Evolutionary conservation across 495 filamentous ascomycete genomes (phyloP).

Genomic region (Aspergillus cavernicola): DNA sequence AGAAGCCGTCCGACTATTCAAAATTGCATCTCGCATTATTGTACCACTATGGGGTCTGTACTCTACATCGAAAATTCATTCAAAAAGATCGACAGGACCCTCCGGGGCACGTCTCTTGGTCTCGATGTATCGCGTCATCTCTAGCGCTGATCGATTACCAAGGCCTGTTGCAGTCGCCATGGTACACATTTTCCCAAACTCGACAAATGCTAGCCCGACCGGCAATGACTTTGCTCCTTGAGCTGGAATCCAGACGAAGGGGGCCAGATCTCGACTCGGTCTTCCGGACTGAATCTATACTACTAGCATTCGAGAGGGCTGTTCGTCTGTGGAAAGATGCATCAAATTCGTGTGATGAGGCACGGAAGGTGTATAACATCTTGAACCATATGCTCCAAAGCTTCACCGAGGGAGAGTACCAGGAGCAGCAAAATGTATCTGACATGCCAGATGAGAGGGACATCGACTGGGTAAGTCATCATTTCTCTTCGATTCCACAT

Average conservation of each 20-base stretch:
- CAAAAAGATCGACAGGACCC: background rate
- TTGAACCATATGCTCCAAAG: no score
- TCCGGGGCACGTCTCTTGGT: background rate
- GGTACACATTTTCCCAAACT: slow-evolving; percentile 6
- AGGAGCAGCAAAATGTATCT: no score
- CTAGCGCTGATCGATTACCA: slow-evolving; percentile 1
- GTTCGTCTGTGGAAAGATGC: no score
- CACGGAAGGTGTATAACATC: no score
- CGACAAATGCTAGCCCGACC: slow-evolving; percentile 8
- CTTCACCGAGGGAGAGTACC: no score
- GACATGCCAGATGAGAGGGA: no score
- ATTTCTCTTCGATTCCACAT: no score
- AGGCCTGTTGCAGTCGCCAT: background rate
- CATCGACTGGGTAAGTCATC: no score
- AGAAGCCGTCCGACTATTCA: background rate
- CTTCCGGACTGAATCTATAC: no score
- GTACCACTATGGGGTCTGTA: slow-evolving; percentile 13
- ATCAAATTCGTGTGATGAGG: no score
- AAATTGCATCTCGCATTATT: background rate
- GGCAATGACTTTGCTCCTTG: slow-evolving; percentile 4
- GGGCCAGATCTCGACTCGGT: background rate
- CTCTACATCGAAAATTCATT: slow-evolving; percentile 6
- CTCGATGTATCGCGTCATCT: slow-evolving; percentile 7
- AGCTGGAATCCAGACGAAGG: slow-evolving; percentile 1
- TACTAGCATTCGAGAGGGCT: no score